phyloP scores from a whole-genome alignment of 225 moss, liverwort and hornwort genomes.

The Polytrichum formosum region DNA sequence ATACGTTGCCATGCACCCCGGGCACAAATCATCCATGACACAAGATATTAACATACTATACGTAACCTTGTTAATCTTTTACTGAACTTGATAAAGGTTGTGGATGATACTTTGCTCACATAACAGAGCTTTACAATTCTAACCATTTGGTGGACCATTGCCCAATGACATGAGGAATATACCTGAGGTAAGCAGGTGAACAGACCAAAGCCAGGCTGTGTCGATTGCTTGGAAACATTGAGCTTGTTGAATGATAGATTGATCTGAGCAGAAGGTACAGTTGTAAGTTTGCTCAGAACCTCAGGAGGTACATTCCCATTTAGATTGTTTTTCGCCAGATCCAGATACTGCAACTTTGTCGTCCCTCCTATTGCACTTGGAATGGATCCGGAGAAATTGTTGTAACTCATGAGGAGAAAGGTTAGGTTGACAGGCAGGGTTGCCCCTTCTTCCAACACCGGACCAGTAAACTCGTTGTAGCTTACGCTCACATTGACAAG shows the following conservation, averaged over 20 bases:
- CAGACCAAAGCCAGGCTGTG: no score
- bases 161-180: no score
- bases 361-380: slow-evolving; percentile 9
- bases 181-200: no score
- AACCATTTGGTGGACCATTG: no score
- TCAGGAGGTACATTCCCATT: slow-evolving; percentile 19
- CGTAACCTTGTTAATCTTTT: no score
- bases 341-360: slow-evolving; percentile 11
- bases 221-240: no score
- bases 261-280: slow-evolving; percentile 11
- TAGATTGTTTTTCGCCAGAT: slow-evolving; percentile 28
- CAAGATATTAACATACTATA: no score
- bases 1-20: no score
- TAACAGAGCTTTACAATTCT: no score
- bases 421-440: slow-evolving; percentile 22
- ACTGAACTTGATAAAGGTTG: no score
- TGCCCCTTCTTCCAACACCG: slow-evolving; percentile 15
- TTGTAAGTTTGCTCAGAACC: slow-evolving; percentile 3
- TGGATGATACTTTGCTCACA: no score
- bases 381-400: slow-evolving; percentile 21
- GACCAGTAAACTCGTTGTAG: slow-evolving; percentile 28
- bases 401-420: slow-evolving; percentile 35
- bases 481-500: slow-evolving; percentile 28
- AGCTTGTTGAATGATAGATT: slow-evolving; percentile 25
- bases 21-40: no score